Conservation (phyloP, 495 filamentous ascomycete genomes). For the Echria macrotheca region DNA sequence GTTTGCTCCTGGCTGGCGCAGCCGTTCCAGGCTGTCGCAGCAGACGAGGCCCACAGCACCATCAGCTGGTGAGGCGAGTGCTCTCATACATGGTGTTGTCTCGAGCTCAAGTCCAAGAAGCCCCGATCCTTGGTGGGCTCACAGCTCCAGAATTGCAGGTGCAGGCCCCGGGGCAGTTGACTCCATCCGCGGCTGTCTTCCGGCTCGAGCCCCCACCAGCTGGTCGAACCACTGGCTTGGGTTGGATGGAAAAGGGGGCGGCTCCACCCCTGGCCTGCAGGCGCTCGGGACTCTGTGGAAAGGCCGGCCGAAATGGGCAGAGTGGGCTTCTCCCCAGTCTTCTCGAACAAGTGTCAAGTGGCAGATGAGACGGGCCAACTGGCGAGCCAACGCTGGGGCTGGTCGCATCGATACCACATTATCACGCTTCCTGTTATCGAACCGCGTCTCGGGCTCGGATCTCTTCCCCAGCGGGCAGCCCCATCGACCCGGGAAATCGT, state of each 20-base stretch:
- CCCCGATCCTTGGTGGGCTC: background rate
- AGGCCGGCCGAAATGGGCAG: background rate
- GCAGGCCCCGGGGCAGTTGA: slow-evolving; percentile 7
- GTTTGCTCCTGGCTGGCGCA: background rate
- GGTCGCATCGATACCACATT: background rate
- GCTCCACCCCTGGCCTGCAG: slow-evolving; percentile 5
- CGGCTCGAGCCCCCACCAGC: slow-evolving; percentile 15
- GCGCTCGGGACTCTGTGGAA: slow-evolving; percentile 1
- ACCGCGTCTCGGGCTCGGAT: background rate
- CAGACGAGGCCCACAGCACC: background rate
- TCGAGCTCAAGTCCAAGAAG: background rate
- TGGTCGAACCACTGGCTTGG: slow-evolving; percentile 11
- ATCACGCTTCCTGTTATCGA: background rate
- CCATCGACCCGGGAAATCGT: background rate
- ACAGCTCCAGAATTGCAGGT: background rate
- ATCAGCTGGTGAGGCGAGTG: background rate
- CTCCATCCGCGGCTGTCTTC: slow-evolving; percentile 13
- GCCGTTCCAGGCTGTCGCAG: background rate
- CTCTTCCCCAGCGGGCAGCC: background rate
- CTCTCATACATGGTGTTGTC: no score
- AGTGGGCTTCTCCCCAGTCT: background rate
- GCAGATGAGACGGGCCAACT: slow-evolving; percentile 2
- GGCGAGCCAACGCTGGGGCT: background rate
- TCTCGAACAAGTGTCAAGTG: slow-evolving; percentile 8
- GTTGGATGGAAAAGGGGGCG: slow-evolving; percentile 1